Evolutionary conservation across 768 basidiomycete genomes (phyloP).

Genomic region (Agrocybe praecox): DNA sequence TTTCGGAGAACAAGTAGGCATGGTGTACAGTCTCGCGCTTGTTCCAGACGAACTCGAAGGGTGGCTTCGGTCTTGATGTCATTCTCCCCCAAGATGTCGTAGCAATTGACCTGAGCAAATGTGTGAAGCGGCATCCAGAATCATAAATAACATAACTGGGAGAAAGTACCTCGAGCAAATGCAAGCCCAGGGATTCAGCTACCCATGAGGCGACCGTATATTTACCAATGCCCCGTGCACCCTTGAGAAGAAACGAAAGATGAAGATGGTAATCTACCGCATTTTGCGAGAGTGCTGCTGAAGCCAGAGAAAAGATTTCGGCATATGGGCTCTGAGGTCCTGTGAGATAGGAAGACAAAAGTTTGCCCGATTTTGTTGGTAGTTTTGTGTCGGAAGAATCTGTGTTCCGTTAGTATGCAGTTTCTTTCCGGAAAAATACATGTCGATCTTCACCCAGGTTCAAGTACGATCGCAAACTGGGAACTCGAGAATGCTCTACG

Average conservation of each 20-base stretch:
- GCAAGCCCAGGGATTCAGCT: constrained; percentile 69
- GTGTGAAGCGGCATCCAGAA: background rate
- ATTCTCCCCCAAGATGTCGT: constrained; percentile 77
- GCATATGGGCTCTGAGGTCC: constrained; percentile 16
- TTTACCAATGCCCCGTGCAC: constrained; percentile 83
- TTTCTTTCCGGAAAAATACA: no score
- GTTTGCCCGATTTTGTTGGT: constrained; percentile 5
- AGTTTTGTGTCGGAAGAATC: constrained; percentile 9
- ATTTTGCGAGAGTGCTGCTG: constrained; percentile 56
- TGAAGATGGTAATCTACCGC: constrained; percentile 64
- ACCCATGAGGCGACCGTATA: constrained; percentile 60
- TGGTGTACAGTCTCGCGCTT: constrained; percentile 77
- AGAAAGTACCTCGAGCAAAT: constrained; percentile 68
- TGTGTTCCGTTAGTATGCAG: background rate
- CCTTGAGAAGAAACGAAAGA: constrained; percentile 76
- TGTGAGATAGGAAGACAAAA: constrained; percentile 24
- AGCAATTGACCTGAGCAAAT: constrained; percentile 76
- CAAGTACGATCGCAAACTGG: constrained; percentile 50
- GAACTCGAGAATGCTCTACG: constrained; percentile 66
- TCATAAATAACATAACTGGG: background rate
- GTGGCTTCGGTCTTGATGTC: constrained; percentile 74
- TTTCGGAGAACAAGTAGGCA: constrained; percentile 83
- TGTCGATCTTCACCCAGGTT: constrained; percentile 51
- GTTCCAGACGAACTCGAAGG: constrained; percentile 73
- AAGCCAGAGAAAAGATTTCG: constrained; percentile 13